A percentile compares a stretch with the other conserved stretches of the same genome.
These are phyloP conservation scores for Phascolomyces articulosus DNA, from an alignment of 371 early-diverging fungal genomes.

Conservation along the genomic window DNA sequence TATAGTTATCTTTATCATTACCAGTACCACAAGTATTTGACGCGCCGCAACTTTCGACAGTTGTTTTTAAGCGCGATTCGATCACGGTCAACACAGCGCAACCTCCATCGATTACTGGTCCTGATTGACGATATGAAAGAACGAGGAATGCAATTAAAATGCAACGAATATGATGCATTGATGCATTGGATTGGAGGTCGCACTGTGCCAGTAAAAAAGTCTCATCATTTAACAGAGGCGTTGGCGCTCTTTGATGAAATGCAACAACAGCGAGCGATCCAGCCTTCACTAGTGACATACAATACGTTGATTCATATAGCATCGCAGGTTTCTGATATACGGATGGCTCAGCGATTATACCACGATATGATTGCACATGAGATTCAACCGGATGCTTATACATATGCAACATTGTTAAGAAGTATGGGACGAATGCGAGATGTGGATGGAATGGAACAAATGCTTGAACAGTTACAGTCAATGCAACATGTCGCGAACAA, in stretches of 20 bases:
- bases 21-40: conserved; percentile 22
- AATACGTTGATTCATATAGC: conserved; percentile 50
- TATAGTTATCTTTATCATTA: conserved; percentile 39
- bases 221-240: conserved; percentile 43
- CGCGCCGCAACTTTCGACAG: conserved; percentile 34
- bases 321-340: conserved; percentile 36
- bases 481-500: conserved; percentile 18
- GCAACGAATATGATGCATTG: conserved; percentile 42
- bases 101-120: conserved; percentile 38
- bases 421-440: conserved; percentile 43
- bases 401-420: conserved; percentile 41
- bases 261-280: conserved; percentile 20
- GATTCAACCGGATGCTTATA: conserved; percentile 37
- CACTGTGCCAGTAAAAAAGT: conserved; percentile 26
- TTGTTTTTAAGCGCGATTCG: conserved; percentile 34
- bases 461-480: conserved; percentile 25
- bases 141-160: conserved; percentile 25
- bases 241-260: conserved; percentile 41
- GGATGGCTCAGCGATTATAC: conserved; percentile 50
- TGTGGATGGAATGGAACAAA: conserved; percentile 33
- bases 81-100: conserved; percentile 32
- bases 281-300: conserved; percentile 31
- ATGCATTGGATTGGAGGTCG: conserved; percentile 48
- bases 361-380: conserved; percentile 45
- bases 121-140: conserved; percentile 46